Evolutionary conservation across 192 early-diverging fungal species (phyloP).

Genomic region (Umbelopsis ramanniana): DNA sequence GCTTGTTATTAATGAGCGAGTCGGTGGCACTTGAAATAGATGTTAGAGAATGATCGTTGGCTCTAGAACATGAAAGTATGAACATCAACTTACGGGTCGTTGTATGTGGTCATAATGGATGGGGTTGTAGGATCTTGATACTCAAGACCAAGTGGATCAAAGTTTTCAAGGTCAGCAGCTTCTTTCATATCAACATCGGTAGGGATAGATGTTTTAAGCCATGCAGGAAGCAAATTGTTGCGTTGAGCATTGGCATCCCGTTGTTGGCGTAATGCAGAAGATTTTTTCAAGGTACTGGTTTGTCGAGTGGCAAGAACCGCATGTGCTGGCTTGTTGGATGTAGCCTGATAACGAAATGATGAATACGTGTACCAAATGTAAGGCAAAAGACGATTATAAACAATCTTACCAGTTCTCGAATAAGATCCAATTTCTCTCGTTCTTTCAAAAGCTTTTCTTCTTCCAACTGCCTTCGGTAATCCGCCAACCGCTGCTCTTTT

Average conservation of each 20-base stretch:
- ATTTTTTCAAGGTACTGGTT: conserved; percentile 50
- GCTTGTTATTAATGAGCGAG: conserved; percentile 34
- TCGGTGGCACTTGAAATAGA: conserved; percentile 33
- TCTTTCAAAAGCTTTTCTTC: conserved; percentile 72
- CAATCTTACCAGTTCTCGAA: conserved; percentile 73
- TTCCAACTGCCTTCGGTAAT: conserved; percentile 69
- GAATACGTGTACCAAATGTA: not conserved
- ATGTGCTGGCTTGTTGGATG: conserved; percentile 54
- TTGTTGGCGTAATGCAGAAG: conserved; percentile 47
- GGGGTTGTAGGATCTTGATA: conserved; percentile 48
- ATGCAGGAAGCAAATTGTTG: conserved; percentile 32
- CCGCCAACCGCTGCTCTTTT: conserved; percentile 63
- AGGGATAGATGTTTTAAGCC: conserved; percentile 36
- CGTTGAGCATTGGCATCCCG: conserved; percentile 19
- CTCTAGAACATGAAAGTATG: not conserved
- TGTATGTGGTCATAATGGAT: conserved; percentile 44
- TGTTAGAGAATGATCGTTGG: not conserved
- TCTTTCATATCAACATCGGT: conserved; percentile 33
- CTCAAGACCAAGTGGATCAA: conserved; percentile 59
- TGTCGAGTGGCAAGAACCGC: conserved; percentile 49
- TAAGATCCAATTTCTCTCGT: conserved; percentile 68
- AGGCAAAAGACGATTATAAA: not conserved
- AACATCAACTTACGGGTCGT: conserved; percentile 54
- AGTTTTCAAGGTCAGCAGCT: conserved; percentile 41
- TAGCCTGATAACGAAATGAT: conserved; percentile 28